Evolutionary conservation across 139 green algal genomes (phyloP).

Genomic region (Volvox africanus): DNA sequence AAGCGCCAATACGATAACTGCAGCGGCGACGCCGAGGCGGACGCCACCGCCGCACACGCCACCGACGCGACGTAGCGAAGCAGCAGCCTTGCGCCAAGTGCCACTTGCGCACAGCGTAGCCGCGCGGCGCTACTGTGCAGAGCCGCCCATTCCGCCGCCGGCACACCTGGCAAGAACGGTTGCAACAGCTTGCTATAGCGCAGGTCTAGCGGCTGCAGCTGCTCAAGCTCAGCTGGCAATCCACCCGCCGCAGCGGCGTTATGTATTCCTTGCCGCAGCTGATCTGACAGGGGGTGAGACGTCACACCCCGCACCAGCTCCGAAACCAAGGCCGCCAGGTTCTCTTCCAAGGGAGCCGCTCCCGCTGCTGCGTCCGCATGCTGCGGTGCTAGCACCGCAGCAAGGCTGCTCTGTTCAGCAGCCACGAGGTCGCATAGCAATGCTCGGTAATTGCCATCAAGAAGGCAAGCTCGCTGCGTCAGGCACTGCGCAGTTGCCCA

Average conservation of each 20-base stretch:
- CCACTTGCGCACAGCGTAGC: neutral
- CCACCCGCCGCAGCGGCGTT: neutral
- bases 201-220: conserved; percentile 48
- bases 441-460: conserved; percentile 6
- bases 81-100: conserved; percentile 30
- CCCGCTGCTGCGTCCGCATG: neutral
- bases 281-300: conserved; percentile 19
- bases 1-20: conserved; percentile 75
- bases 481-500: conserved; percentile 58
- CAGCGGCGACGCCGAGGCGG: conserved; percentile 33
- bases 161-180: conserved; percentile 21
- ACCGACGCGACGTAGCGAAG: conserved; percentile 31
- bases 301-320: conserved; percentile 6
- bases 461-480: conserved; percentile 47
- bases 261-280: neutral
- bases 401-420: neutral
- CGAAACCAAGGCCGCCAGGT: conserved; percentile 51
- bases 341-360: neutral
- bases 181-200: conserved; percentile 33
- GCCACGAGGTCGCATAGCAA: neutral
- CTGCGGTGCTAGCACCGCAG: neutral
- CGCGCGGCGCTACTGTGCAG: neutral
- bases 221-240: conserved; percentile 41
- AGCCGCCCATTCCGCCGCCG: neutral
- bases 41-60: conserved; percentile 30